Evolutionary conservation across 2,329 filamentous ascomycete species (phyloP).

Genomic region (Exserohilum turcica): DNA sequence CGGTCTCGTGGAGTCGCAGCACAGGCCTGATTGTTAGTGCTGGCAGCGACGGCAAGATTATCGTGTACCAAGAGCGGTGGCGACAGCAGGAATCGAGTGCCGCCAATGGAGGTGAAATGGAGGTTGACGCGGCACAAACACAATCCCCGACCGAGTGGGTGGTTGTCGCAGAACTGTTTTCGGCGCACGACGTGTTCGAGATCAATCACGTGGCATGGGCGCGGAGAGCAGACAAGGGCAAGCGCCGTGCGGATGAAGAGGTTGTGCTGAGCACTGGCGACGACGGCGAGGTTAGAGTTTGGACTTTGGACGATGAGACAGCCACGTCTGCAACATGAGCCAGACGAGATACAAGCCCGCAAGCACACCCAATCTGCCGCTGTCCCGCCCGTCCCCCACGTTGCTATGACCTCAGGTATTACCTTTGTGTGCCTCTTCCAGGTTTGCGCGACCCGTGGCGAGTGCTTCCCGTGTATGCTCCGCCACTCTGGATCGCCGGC

Average conservation of each 20-base stretch:
- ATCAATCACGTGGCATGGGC: conserved; percentile 94
- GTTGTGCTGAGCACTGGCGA: conserved; percentile 91
- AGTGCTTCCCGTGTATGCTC: background rate
- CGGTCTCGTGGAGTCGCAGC: conserved; percentile 78
- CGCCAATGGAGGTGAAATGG: conserved; percentile 25
- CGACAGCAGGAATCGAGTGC: conserved; percentile 29
- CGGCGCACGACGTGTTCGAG: conserved; percentile 89
- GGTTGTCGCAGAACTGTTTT: conserved; percentile 69
- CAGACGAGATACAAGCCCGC: background rate
- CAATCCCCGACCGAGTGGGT: conserved; percentile 65
- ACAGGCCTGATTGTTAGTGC: conserved; percentile 83
- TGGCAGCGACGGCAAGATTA: conserved; percentile 68
- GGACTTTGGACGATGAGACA: conserved; percentile 57
- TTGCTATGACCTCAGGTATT: conserved; percentile 1
- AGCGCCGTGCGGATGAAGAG: conserved; percentile 70
- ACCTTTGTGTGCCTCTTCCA: background rate
- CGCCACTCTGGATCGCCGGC: background rate
- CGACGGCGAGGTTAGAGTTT: conserved; percentile 84
- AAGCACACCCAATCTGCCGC: background rate
- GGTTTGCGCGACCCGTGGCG: background rate
- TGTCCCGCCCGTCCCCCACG: background rate
- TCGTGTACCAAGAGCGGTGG: conserved; percentile 31
- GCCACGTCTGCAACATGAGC: conserved; percentile 1
- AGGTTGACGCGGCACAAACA: conserved; percentile 20
- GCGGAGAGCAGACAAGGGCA: conserved; percentile 70